These are phyloP conservation scores for Sonneratia caseolaris DNA, from an alignment of 345 rosid genomes.

Conservation along the genomic window DNA sequence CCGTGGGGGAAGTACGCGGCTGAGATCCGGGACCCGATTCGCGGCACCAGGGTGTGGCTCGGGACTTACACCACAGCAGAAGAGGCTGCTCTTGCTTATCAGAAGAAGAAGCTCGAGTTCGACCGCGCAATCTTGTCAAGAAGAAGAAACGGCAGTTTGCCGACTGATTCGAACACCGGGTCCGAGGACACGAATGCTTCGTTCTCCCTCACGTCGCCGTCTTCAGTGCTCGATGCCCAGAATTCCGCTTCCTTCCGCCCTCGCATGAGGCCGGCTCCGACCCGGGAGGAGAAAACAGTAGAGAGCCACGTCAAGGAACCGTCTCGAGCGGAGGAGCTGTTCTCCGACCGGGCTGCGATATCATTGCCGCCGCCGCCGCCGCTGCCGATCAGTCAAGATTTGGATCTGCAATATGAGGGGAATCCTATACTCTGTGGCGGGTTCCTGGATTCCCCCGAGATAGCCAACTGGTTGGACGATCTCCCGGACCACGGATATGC, in stretches of 20 bases:
- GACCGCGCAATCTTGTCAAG: slow-evolving; percentile 9
- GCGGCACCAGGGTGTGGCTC: slow-evolving; percentile 35
- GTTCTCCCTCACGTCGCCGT: slow-evolving; percentile 28
- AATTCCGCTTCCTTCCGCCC: slow-evolving; percentile 3
- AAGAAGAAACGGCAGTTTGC: slow-evolving; percentile 9
- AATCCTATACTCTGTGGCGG: slow-evolving; percentile 7
- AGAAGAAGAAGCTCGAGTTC: slow-evolving; percentile 30
- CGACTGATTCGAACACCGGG: neutral
- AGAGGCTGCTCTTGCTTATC: slow-evolving; percentile 40
- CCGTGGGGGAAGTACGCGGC: slow-evolving; percentile 44
- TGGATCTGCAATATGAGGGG: neutral
- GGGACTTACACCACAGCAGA: slow-evolving; percentile 39
- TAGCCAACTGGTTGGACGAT: neutral
- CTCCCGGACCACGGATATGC: neutral
- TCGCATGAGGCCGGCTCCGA: neutral
- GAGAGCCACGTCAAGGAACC: neutral
- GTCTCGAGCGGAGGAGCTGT: neutral
- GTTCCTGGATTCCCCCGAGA: slow-evolving; percentile 3
- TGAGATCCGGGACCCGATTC: slow-evolving; percentile 44
- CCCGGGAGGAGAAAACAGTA: neutral
- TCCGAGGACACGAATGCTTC: slow-evolving; percentile 6
- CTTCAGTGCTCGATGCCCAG: slow-evolving; percentile 34
- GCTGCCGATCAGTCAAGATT: neutral
- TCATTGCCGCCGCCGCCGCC: neutral
- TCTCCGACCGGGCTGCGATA: neutral